Evolutionary conservation across 495 filamentous ascomycete genomes (phyloP).

Genomic region (Rusavskia elegans): DNA sequence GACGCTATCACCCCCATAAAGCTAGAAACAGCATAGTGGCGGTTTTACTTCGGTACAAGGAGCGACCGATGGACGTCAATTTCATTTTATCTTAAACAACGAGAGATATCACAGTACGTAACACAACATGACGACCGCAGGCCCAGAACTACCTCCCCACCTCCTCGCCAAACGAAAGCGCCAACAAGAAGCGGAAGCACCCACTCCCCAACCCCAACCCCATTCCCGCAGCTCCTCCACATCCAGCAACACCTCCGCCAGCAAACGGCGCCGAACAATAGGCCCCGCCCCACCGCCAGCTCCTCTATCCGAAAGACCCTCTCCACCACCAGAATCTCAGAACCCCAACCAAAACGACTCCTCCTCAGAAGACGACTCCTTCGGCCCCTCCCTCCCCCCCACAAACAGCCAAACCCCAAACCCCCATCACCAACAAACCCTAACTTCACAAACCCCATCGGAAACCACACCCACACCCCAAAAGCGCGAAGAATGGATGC

Average conservation of each 20-base stretch:
- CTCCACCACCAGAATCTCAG: constrained; percentile 9
- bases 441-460: not conserved
- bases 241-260: constrained; percentile 15
- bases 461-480: constrained; percentile 27
- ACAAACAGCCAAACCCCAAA: constrained; percentile 23
- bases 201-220: not conserved
- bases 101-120: no score
- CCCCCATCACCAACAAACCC: constrained; percentile 35
- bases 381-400: constrained; percentile 69
- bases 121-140: constrained; percentile 13
- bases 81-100: no score
- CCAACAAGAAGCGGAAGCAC: constrained; percentile 12
- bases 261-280: constrained; percentile 30
- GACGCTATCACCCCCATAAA: no score
- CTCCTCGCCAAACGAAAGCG: constrained; percentile 24
- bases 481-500: constrained; percentile 83
- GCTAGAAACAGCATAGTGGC: no score
- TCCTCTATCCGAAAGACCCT: constrained; percentile 30
- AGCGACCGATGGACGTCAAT: no score
- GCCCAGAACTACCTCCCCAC: constrained; percentile 22
- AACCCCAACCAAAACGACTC: constrained; percentile 26
- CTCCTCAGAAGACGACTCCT: constrained; percentile 42
- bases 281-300: constrained; percentile 39
- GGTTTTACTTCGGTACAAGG: no score
- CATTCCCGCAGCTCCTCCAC: constrained; percentile 6